A percentile compares a stretch with the other conserved stretches of the same genome.
phyloP scores from a whole-genome alignment of 345 rosid genomes.

The Acer saccharum region DNA sequence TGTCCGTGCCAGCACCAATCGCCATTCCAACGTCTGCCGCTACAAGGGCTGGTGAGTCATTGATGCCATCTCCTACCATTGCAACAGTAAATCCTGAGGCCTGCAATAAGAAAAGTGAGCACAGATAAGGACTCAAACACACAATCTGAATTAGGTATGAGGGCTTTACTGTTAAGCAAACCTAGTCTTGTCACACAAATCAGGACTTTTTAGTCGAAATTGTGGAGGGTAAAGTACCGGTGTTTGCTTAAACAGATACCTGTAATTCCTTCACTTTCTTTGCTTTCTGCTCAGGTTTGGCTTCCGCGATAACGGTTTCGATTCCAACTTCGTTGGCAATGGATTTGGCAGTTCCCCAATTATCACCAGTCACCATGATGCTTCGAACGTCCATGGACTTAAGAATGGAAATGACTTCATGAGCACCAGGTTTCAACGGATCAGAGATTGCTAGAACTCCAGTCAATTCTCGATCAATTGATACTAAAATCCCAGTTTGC shows the following conservation, averaged over 20 bases:
- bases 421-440: conserved; percentile 74
- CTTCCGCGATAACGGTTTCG: conserved; percentile 76
- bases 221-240: not conserved
- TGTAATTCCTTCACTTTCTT: conserved; percentile 85
- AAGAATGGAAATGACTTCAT: conserved; percentile 71
- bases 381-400: conserved; percentile 76
- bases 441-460: conserved; percentile 86
- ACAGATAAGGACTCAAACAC: too few relatives aligned
- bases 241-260: conserved; percentile 37
- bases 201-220: not conserved
- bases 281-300: conserved; percentile 89
- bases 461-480: conserved; percentile 55
- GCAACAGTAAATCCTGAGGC: conserved; percentile 71
- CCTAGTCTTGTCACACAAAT: not conserved
- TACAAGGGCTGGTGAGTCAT: conserved; percentile 91
- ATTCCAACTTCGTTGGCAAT: conserved; percentile 85
- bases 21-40: conserved; percentile 98
- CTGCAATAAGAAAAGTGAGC: conserved; percentile 30
- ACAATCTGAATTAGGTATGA: too few relatives aligned
- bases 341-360: conserved; percentile 94
- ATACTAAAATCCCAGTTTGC: conserved; percentile 77
- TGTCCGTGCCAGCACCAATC: conserved; percentile 93
- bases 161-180: too few relatives aligned
- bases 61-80: conserved; percentile 97
- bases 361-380: conserved; percentile 96